Evolutionary conservation across 2,329 filamentous ascomycete genomes (phyloP), one percentile per base, ranked within the genome.

Genomic region (Blumeriella jaapii): DNA sequence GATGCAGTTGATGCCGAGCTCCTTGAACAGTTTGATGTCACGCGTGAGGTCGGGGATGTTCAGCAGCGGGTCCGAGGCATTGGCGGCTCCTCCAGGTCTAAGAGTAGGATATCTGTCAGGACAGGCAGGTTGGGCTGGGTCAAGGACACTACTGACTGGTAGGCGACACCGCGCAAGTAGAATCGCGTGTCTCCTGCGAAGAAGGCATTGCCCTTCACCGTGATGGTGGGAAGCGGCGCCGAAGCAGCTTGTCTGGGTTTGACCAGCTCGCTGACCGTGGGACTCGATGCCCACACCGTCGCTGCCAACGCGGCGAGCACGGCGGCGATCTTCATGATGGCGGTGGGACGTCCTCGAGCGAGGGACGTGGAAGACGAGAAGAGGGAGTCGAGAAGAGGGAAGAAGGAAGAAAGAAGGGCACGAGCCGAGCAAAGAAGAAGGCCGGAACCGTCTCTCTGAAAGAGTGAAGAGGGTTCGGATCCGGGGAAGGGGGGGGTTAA

Each of bases 1-100:
- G 50, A 83, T 63, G 27, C 78, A 79, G 63, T 83, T 83, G 57
- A 82, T 63, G 29, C n/a, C n/a, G n/a, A n/a, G n/a, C n/a, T n/a
- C n/a, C n/a, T n/a, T n/a, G n/a, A n/a, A n/a, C n/a, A n/a, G n/a
- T n/a, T n/a, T n/a, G n/a, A n/a, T n/a, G n/a, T n/a, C n/a, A n/a
- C n/a, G n/a, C n/a, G n/a, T n/a, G n/a, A n/a, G n/a, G n/a, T n/a
- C n/a, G n/a, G n/a, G n/a, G n/a, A n/a, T n/a, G n/a, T n/a, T n/a
- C n/a, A n/a, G n/a, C n/a, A n/a, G n/a, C n/a, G n/a, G n/a, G n/a
- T n/a, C n/a, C n/a, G n/a, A n/a, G n/a, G n/a, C n/a, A n/a, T n/a
- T n/a, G n/a, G n/a, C n/a, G n/a, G n/a, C n/a, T n/a, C n/a, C n/a
- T n/a, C n/a, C n/a, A n/a, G n/a, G n/a, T n/a, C n/a, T n/a, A n/a